A percentile compares a stretch with the other conserved stretches of the same genome.
phyloP scores from a whole-genome alignment of 352 stramenopile genomes.

The Phytophthora nicotianae region DNA sequence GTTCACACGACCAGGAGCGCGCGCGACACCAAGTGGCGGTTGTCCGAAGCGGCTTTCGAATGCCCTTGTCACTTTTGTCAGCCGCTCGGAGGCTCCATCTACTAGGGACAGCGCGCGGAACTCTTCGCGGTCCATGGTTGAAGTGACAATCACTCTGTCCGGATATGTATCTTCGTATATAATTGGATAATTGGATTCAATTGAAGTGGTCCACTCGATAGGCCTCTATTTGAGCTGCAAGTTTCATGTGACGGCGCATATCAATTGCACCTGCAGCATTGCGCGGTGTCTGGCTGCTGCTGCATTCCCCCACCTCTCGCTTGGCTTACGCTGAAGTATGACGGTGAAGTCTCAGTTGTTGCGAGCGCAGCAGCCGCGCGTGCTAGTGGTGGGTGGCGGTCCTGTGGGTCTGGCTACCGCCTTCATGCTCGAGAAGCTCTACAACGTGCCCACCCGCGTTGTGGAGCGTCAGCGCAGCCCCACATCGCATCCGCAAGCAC shows the following conservation, averaged over 20 bases:
- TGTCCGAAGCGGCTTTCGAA: slow-evolving; percentile 44
- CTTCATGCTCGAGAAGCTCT: slow-evolving; percentile 76
- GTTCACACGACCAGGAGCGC: slow-evolving; percentile 82
- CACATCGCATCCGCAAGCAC: slow-evolving; percentile 92
- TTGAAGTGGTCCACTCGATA: slow-evolving; percentile 8
- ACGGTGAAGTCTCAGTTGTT: slow-evolving; percentile 16
- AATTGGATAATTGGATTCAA: background rate
- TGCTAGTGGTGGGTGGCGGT: slow-evolving; percentile 79
- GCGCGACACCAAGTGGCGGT: slow-evolving; percentile 39
- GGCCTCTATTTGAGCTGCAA: slow-evolving; percentile 19
- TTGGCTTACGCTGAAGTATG: slow-evolving; percentile 10
- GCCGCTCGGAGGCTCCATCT: background rate
- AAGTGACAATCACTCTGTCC: slow-evolving; percentile 29
- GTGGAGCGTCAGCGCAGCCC: slow-evolving; percentile 76
- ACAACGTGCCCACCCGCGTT: slow-evolving; percentile 68
- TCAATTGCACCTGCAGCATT: slow-evolving; percentile 26
- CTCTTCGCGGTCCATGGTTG: slow-evolving; percentile 23
- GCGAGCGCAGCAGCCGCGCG: slow-evolving; percentile 35
- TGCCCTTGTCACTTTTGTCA: slow-evolving; percentile 18
- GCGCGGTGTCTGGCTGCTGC: slow-evolving; percentile 11
- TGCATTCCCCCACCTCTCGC: slow-evolving; percentile 14
- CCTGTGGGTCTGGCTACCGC: slow-evolving; percentile 72
- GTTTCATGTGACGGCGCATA: slow-evolving; percentile 15
- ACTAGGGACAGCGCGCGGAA: slow-evolving; percentile 22
- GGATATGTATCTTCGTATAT: slow-evolving; percentile 26